phyloP scores from a whole-genome alignment of 1,284 basidiomycete species.

The Irpex sp. region DNA sequence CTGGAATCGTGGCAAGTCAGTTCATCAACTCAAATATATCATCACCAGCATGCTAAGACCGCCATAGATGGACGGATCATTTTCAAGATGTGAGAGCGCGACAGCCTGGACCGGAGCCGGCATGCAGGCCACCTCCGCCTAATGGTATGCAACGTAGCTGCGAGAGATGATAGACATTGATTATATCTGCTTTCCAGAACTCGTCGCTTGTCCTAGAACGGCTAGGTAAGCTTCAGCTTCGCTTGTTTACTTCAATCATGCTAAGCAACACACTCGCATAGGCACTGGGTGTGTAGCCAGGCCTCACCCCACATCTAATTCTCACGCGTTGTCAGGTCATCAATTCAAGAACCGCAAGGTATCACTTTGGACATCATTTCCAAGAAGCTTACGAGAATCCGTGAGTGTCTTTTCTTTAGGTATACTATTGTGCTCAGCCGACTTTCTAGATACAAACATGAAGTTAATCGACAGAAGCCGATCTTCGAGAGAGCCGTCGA shows the following conservation, averaged over 20 bases:
- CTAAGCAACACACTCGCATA: background rate
- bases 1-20: constrained; percentile 69
- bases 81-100: constrained; percentile 52
- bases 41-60: background rate
- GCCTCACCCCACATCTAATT: constrained; percentile 6
- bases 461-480: constrained; percentile 51
- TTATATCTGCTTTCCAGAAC: constrained; percentile 36
- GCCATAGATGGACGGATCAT: constrained; percentile 58
- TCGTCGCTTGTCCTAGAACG: constrained; percentile 68
- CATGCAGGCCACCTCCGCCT: constrained; percentile 56
- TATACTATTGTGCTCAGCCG: background rate
- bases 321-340: constrained; percentile 39
- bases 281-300: background rate
- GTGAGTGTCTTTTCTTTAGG: constrained; percentile 35
- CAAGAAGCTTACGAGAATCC: constrained; percentile 56
- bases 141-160: constrained; percentile 38
- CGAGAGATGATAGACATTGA: background rate
- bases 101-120: constrained; percentile 65
- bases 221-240: constrained; percentile 45
- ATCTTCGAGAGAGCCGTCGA: constrained; percentile 44
- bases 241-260: background rate
- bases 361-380: constrained; percentile 56
- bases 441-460: constrained; percentile 46
- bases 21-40: constrained; percentile 6
- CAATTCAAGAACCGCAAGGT: constrained; percentile 59